Evolutionary conservation across 164 flowering plant species (phyloP).

Genomic region (Sextonia rubra): DNA sequence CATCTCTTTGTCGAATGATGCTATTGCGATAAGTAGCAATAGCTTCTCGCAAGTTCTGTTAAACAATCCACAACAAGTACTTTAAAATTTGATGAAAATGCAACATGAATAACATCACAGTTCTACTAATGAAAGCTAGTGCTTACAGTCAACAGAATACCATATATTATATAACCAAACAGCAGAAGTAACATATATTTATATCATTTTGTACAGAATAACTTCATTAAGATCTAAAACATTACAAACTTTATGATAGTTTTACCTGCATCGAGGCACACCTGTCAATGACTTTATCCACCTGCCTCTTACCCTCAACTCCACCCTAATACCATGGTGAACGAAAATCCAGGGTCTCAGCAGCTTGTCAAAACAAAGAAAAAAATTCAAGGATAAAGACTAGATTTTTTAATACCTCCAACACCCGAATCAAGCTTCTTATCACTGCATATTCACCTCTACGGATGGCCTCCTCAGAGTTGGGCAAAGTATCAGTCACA

Average conservation of each 20-base stretch:
- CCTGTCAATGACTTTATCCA: slow-evolving; percentile 92
- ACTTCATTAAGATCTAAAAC: neutral
- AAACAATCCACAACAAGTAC: slow-evolving; percentile 8
- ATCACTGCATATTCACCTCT: slow-evolving; percentile 94
- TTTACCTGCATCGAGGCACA: slow-evolving; percentile 96
- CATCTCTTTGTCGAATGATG: slow-evolving; percentile 85
- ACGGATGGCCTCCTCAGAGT: slow-evolving; percentile 85
- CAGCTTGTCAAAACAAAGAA: neutral
- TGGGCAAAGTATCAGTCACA: slow-evolving; percentile 56
- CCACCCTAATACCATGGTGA: slow-evolving; percentile 63
- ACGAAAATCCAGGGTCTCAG: neutral
- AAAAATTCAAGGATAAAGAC: neutral
- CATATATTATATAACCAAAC: neutral
- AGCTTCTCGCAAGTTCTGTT: slow-evolving; percentile 93
- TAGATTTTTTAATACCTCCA: slow-evolving; percentile 24
- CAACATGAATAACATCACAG: neutral
- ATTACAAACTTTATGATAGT: neutral
- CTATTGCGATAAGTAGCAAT: slow-evolving; percentile 90
- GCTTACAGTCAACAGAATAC: neutral
- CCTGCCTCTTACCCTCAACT: slow-evolving; percentile 93
- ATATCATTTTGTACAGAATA: neutral
- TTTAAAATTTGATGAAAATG: neutral
- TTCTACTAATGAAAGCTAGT: neutral
- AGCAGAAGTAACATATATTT: neutral
- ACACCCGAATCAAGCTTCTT: slow-evolving; percentile 85